Evolutionary conservation across 768 basidiomycete species (phyloP), one percentile per base, ranked within the genome.

Genomic region (Collybiopsis luxurians): DNA sequence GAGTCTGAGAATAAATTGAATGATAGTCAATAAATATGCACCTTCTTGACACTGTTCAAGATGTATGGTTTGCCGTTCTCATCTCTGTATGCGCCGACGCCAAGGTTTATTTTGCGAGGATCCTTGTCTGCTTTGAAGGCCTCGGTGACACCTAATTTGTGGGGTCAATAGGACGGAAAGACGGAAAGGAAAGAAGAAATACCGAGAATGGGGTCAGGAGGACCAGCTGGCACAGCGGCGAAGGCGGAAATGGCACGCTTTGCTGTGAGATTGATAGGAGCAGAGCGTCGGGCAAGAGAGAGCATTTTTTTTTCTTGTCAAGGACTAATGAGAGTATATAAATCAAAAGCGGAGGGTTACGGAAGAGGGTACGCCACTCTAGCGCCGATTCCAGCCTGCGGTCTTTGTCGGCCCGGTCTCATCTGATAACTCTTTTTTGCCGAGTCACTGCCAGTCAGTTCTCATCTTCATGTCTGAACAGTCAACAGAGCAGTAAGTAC

Each of bases 81-180:
- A 64, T 99, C 95, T 59, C 97, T 84, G 80, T 95, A 98, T 44
- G 93, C 92, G 65, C 97, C 97, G 62, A 98, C 97, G 67, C 97
- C 97, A 57, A 99, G 81, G 76, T 98, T 99, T 68, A 99, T 96
- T 73, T 98, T 98, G 62, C 87, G 86, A 17, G 90, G 78, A 70
- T 90, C 86, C 66, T 85, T 87, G 83, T 98, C 94, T 43, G 93
- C 92, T 77, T 95, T 97, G 85, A 95, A 99, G 27, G 94, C 93
- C 69, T 98, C 96, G 27, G 91, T 89, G 48, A 99, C 82, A 60
- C 92, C 55, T 43, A 23, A 46, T 62, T 56, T 63, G 56, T 36
- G 31, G 10, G 48, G 27, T 13, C 12, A 44, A 28, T 39, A n/a
- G n/a, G n/a, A n/a, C n/a, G n/a, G 27, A 13, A 42, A 27, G 26